Evolutionary conservation across 306 rosid species (phyloP).

Genomic region (Inga leiocalycina): DNA sequence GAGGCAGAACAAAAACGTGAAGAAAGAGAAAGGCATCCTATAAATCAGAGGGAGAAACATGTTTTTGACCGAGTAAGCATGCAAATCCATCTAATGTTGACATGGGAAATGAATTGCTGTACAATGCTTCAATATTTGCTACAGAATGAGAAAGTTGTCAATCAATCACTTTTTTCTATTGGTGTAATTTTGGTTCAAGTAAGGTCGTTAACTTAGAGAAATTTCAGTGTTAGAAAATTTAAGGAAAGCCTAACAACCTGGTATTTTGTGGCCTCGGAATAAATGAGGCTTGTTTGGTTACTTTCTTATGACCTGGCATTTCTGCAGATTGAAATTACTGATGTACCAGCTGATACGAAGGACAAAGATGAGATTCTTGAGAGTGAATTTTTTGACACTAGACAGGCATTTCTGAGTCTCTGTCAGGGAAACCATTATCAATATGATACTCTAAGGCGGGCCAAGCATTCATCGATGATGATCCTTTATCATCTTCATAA

Average conservation of each 20-base stretch:
- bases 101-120: too few species aligned
- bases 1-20: conserved; percentile 85
- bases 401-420: conserved; percentile 97
- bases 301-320: conserved; percentile 20
- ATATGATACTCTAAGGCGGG: conserved; percentile 94
- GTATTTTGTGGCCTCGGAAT: conserved; percentile 4
- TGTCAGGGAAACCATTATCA: conserved; percentile 99
- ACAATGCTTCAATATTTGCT: not conserved
- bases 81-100: not conserved
- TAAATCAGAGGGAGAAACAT: conserved; percentile 87
- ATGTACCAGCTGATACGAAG: conserved; percentile 79
- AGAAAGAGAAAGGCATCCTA: conserved; percentile 91
- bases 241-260: conserved; percentile 12
- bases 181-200: not conserved
- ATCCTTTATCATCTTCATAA: conserved; percentile 98
- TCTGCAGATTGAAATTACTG: conserved; percentile 73
- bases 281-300: not conserved
- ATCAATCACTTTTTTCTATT: conserved; percentile 7
- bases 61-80: conserved; percentile 65
- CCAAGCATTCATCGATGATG: conserved; percentile 99
- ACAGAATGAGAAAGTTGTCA: not conserved
- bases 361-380: conserved; percentile 97
- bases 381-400: conserved; percentile 98
- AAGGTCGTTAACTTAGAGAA: not conserved
- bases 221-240: conserved; percentile 1